Base-by-base conservation (phyloP, 305 asterid species). In the Vinca major region DNA sequence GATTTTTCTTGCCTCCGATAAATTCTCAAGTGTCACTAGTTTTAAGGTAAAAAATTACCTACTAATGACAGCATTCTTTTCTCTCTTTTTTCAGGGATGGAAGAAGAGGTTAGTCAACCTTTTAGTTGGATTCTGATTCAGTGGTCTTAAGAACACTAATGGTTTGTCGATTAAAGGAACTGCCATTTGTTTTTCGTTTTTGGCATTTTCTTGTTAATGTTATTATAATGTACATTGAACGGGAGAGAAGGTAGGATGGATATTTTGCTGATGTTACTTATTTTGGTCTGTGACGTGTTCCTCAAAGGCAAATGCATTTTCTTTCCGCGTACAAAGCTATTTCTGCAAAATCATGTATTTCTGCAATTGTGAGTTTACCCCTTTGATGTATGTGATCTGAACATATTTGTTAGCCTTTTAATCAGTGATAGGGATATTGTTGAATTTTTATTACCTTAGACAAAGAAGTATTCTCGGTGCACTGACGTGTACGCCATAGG, bases 11-110 rank as follows among this genome's bases (percentile, higher is more conserved):
- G 21, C 10, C 4, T 21, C 13, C 47, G 36, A 40, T 21, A 21
- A 45, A 19, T 66, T n/a, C 8, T 4, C 12, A 3, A 3, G 9
- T 17, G 5, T 12, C 11, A 1, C 45, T 58, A 10, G 47, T 6
- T 52, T 67, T 33, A 3, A 8, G 39, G n/a, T 19, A 10, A 37
- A 11, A 40, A 3, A 17, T 1, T 26, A 21, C 26, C 49, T 41
- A 12, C 19, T 14, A 51, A 54, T 54, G 5, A 40, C 68, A n/a
- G 55, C 47, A 43, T 43, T 45, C 14, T 19, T 62, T 44, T 45
- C 26, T 65, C 5, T 52, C 14, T 63, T 80, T 77, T 49, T 84
- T 82, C 94, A 88, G 98, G 98, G 98, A 36, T 88, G 98, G 95
- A 91, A 77, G 66, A 85, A 88, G 77, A 76, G 62, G 98, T 89